Conservation (phyloP, 768 basidiomycete species). For the Tephrocybe sp. region DNA sequence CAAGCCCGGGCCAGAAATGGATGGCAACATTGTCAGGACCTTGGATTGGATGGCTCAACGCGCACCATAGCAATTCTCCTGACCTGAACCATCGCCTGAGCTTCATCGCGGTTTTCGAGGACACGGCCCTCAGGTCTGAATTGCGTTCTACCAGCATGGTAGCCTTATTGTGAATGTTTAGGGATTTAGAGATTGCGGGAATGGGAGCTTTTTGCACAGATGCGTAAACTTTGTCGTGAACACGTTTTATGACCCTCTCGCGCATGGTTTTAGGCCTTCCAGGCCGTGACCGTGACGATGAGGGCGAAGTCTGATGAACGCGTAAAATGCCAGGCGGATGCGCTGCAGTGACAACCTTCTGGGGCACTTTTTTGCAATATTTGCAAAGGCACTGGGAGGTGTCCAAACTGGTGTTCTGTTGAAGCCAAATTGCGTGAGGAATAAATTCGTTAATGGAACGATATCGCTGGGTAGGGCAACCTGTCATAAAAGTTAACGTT, state of each 20-base stretch:
- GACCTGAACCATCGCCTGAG: slow-evolving; percentile 64
- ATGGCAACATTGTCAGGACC: slow-evolving; percentile 47
- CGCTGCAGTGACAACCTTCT: slow-evolving; percentile 66
- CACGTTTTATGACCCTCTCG: slow-evolving; percentile 23
- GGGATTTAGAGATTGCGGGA: slow-evolving; percentile 28
- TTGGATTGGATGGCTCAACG: slow-evolving; percentile 49
- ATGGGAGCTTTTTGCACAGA: slow-evolving; percentile 37
- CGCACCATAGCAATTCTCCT: slow-evolving; percentile 74
- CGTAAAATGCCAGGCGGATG: slow-evolving; percentile 41
- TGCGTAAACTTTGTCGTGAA: slow-evolving; percentile 36
- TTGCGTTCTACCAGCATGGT: slow-evolving; percentile 63
- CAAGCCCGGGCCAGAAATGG: slow-evolving; percentile 71
- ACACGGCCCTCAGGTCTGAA: slow-evolving; percentile 61
- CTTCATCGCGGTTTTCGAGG: slow-evolving; percentile 40
- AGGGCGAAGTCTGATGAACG: slow-evolving; percentile 23
- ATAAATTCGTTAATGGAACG: slow-evolving; percentile 86
- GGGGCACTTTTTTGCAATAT: slow-evolving; percentile 71
- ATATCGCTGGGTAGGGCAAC: slow-evolving; percentile 52
- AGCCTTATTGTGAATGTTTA: slow-evolving; percentile 36
- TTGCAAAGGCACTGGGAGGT: slow-evolving; percentile 67
- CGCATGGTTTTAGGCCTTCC: slow-evolving; percentile 21
- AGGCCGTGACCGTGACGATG: slow-evolving; percentile 23
- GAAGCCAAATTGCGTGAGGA: slow-evolving; percentile 82
- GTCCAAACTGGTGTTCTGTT: slow-evolving; percentile 49
- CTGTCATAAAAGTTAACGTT: slow-evolving; percentile 29